Conservation (phyloP, 2,329 filamentous ascomycete genomes). For the Aureobasidium sp. region DNA sequence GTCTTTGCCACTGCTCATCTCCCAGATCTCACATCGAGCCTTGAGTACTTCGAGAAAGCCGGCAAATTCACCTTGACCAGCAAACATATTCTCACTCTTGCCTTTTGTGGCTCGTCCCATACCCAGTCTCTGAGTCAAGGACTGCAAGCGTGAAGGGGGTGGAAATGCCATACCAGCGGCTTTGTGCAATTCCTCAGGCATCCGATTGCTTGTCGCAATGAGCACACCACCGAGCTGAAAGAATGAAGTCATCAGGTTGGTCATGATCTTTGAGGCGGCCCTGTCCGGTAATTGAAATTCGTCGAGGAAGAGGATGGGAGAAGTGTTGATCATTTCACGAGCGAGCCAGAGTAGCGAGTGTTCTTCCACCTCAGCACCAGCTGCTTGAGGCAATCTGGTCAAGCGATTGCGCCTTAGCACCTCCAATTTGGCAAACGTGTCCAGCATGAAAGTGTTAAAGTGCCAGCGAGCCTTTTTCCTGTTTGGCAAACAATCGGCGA, state of each 20-base stretch:
- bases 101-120: conserved; percentile 27
- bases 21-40: conserved; percentile 74
- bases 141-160: conserved; percentile 44
- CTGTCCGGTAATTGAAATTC: conserved; percentile 79
- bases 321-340: conserved; percentile 65
- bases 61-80: conserved; percentile 63
- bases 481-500: conserved; percentile 71
- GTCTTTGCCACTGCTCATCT: conserved; percentile 69
- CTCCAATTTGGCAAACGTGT: conserved; percentile 66
- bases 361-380: conserved; percentile 40
- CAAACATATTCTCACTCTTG: conserved; percentile 46
- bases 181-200: conserved; percentile 74
- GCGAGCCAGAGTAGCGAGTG: conserved; percentile 69
- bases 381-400: conserved; percentile 14
- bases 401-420: conserved; percentile 45
- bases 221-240: conserved; percentile 77
- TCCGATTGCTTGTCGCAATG: conserved; percentile 72
- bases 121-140: conserved; percentile 45
- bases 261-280: conserved; percentile 70
- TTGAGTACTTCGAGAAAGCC: conserved; percentile 69
- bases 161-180: conserved; percentile 64
- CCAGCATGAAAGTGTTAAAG: conserved; percentile 81
- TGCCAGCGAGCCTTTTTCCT: conserved; percentile 69
- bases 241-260: conserved; percentile 69
- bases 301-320: conserved; percentile 71